Conservation (phyloP, 1,284 basidiomycete species). For the Moesziomyces parantarcticus region DNA sequence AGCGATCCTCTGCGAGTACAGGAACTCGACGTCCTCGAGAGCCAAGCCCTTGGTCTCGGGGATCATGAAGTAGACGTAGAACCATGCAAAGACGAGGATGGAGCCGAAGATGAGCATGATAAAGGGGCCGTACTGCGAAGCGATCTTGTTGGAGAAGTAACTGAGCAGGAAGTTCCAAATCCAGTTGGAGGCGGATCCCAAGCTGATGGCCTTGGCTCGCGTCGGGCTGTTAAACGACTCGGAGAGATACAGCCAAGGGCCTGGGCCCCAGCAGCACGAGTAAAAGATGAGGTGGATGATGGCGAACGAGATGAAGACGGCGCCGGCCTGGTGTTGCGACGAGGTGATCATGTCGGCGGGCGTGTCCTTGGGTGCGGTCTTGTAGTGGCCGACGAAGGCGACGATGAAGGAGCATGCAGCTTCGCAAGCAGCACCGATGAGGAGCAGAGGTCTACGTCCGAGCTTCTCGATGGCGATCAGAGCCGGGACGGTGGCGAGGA, state of each 20-base stretch:
- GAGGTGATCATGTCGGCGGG: constrained; percentile 67
- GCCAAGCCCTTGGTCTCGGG: constrained; percentile 81
- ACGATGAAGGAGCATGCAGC: constrained; percentile 70
- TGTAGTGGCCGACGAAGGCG: constrained; percentile 68
- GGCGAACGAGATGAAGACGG: constrained; percentile 79
- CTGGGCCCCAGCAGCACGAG: constrained; percentile 79
- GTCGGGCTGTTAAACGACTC: constrained; percentile 75
- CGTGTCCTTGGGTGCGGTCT: constrained; percentile 73
- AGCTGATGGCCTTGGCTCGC: constrained; percentile 78
- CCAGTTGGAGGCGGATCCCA: constrained; percentile 75
- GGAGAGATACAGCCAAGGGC: constrained; percentile 75
- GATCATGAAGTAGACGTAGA: constrained; percentile 73
- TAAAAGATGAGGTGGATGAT: constrained; percentile 80
- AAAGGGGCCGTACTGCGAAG: constrained; percentile 71
- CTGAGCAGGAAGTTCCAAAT: constrained; percentile 80
- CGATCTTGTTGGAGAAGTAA: constrained; percentile 78
- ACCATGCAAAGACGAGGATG: constrained; percentile 72
- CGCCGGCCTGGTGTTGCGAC: constrained; percentile 71
- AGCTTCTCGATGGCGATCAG: constrained; percentile 65
- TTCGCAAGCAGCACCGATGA: constrained; percentile 68
- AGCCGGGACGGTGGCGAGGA: constrained; percentile 59
- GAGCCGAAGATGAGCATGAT: constrained; percentile 79
- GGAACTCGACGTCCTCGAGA: constrained; percentile 76
- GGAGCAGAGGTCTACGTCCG: constrained; percentile 70
- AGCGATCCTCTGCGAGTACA: constrained; percentile 51